Evolutionary conservation across 192 early-diverging fungal species (phyloP), one percentile per base, ranked within the genome.

Genomic region (Gorgonomyces haynaldii): DNA sequence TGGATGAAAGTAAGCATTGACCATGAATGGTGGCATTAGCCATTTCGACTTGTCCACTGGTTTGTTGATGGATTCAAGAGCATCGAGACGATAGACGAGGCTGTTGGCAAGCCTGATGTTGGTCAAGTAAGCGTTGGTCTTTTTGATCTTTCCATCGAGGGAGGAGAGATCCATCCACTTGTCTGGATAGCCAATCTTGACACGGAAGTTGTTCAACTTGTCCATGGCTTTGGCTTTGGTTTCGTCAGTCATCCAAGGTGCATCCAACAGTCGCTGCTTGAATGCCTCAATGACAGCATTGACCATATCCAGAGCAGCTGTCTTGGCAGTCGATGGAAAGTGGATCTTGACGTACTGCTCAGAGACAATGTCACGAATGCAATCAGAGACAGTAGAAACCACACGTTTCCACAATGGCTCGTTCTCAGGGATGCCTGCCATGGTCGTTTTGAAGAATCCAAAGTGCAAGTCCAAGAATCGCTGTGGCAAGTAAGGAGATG

Each of bases 171-270:
- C 31, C 20, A 27, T 35, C 56, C 56, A 58, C 37, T 27, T 46
- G 45, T 65, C 57, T n/a, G 63, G 63, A 39, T 56, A 65, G 7
- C 58, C 63, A 44, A 65, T 56, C 30, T 61, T 62, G 29, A 54
- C 40, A 12, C 24, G 30, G 50, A 65, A 55, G 1, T 4, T 23
- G 21, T 7, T 20, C 1, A 65, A 36, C 48, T 65, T 65, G 6
- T 3, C 12, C 19, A 35, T 3, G 16, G 63, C 63, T n/a, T 27
- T 49, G 20, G 21, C 30, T 38, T 65, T 65, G 1, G 63, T 65
- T 15, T 28, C 53, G 8, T 16, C 50, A 25, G 41, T 48, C 21
- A 52, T 45, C 57, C 50, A 54, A 30, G 52, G 45, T 27, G 10
- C 21, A 7, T 17, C 28, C 23, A 22, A 9, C 8, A 47, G n/a